Conservation (phyloP, 2,329 filamentous ascomycete species). For the Talaromyces funiculosus region DNA sequence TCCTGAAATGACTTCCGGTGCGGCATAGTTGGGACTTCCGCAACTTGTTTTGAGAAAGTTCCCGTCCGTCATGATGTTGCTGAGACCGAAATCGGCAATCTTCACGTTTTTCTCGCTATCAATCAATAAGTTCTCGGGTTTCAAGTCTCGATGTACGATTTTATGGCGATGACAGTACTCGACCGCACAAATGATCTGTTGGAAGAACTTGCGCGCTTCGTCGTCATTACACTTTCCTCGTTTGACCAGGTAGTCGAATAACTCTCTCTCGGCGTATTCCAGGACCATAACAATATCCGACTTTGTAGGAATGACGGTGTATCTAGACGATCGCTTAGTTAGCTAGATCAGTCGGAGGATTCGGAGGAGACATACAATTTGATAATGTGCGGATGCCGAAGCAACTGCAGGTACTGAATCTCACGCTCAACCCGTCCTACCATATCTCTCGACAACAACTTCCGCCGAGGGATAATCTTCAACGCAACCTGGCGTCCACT, state of each 20-base stretch:
- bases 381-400: constrained; percentile 97
- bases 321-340: constrained; percentile 47
- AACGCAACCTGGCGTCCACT: constrained; percentile 93
- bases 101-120: constrained; percentile 97
- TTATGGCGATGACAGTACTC: constrained; percentile 99
- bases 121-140: constrained; percentile 92
- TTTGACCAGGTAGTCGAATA: constrained; percentile 97
- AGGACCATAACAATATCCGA: constrained; percentile 98
- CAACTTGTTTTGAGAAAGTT: constrained; percentile 99
- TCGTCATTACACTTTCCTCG: constrained; percentile 86
- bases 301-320: constrained; percentile 92
- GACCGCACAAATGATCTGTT: constrained; percentile 97
- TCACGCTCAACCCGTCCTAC: constrained; percentile 94
- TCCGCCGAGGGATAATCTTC: constrained; percentile 95
- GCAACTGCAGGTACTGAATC: constrained; percentile 93
- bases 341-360: constrained; percentile 11
- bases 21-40: constrained; percentile 95
- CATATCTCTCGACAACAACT: constrained; percentile 96
- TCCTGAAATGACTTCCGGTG: constrained; percentile 94
- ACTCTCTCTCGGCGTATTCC: constrained; percentile 91
- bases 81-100: constrained; percentile 96
- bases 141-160: constrained; percentile 95
- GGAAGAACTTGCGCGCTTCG: constrained; percentile 95
- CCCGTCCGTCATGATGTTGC: constrained; percentile 99
- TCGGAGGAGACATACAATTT: constrained; percentile 65